Conservation (phyloP, 768 basidiomycete species). For the Termitomyces sp. region DNA sequence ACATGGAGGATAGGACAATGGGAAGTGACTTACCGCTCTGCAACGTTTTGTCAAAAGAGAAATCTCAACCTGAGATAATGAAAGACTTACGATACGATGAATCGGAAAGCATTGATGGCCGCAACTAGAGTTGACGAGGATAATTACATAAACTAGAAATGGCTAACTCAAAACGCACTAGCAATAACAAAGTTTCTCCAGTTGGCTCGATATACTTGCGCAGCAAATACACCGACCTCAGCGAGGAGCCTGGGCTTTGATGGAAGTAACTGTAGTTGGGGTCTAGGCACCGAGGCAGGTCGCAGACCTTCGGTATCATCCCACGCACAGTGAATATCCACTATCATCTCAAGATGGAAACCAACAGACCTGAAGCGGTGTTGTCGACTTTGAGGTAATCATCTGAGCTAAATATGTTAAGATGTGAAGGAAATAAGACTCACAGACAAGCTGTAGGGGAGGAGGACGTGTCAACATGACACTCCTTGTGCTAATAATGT, state of each 20-base stretch:
- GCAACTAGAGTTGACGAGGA: conserved; percentile 22
- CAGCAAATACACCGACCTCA: conserved; percentile 25
- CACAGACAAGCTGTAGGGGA: conserved; percentile 36
- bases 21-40: conserved; percentile 14
- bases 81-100: conserved; percentile 28
- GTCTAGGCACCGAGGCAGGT: conserved; percentile 1
- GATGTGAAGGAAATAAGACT: conserved; percentile 8
- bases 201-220: conserved; percentile 31
- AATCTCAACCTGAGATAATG: neutral
- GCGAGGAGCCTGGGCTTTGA: conserved; percentile 7
- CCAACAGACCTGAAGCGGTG: conserved; percentile 18
- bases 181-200: conserved; percentile 37
- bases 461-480: conserved; percentile 34
- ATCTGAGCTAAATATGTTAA: neutral
- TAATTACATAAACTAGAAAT: neutral
- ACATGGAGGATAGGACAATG: neutral
- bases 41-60: conserved; percentile 4
- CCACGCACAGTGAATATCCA: neutral
- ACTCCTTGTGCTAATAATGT: conserved; percentile 23
- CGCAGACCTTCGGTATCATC: conserved; percentile 1
- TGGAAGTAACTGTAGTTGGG: neutral
- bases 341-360: neutral
- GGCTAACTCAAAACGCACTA: conserved; percentile 18
- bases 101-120: conserved; percentile 33
- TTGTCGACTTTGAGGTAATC: conserved; percentile 25